These are phyloP conservation scores for Apiotrichum laibachii DNA, from an alignment of 1,284 basidiomycete species.

Conservation along the genomic window DNA sequence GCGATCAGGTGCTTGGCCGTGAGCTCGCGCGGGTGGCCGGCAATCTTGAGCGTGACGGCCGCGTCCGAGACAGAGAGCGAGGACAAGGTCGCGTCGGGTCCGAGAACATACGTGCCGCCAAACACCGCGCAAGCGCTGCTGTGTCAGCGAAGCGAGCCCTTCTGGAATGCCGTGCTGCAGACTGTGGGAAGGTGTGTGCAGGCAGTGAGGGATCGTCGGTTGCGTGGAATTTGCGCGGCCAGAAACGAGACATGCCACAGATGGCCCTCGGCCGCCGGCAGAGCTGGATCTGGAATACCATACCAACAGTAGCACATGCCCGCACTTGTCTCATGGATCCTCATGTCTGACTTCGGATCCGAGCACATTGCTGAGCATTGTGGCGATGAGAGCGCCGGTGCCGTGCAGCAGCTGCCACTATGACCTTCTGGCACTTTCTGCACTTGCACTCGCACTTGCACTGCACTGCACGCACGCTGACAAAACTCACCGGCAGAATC, in stretches of 20 bases:
- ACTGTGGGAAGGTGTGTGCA: background rate
- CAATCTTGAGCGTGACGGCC: slow-evolving; percentile 52
- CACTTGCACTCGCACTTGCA: background rate
- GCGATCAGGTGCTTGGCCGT: slow-evolving; percentile 52
- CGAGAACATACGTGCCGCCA: slow-evolving; percentile 80
- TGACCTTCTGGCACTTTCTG: background rate
- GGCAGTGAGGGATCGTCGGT: too few relatives aligned
- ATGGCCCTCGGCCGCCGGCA: too few relatives aligned
- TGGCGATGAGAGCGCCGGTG: background rate
- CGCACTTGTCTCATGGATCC: background rate
- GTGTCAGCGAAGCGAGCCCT: background rate
- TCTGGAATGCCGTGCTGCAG: background rate
- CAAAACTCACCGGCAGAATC: slow-evolving; percentile 65
- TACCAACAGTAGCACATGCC: background rate
- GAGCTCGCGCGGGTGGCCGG: slow-evolving; percentile 60
- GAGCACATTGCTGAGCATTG: background rate
- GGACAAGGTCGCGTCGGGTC: slow-evolving; percentile 32
- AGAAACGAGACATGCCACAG: too few relatives aligned
- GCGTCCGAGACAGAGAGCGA: slow-evolving; percentile 10
- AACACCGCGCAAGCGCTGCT: slow-evolving; percentile 74
- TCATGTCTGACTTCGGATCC: background rate
- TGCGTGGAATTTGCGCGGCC: too few relatives aligned
- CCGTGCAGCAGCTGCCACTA: background rate
- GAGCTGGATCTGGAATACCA: too few relatives aligned
- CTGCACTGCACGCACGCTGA: background rate